Evolutionary conservation across 2,329 filamentous ascomycete genomes (phyloP).

Genomic region (Epichloe gansuensis): DNA sequence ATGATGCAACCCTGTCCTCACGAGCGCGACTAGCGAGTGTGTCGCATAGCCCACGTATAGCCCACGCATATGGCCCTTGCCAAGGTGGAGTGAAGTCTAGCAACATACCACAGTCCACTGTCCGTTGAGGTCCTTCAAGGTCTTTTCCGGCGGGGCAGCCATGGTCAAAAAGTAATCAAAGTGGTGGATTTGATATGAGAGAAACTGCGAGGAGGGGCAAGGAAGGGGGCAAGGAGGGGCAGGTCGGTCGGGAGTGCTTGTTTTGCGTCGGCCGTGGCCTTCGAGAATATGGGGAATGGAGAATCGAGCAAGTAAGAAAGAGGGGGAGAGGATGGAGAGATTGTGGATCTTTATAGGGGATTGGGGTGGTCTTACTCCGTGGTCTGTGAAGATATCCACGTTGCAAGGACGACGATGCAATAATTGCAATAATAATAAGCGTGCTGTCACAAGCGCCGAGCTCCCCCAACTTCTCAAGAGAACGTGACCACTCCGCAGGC

Average conservation of each 20-base stretch:
- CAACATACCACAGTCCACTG: conserved; percentile 54
- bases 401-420: not conserved
- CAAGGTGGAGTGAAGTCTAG: too few species aligned
- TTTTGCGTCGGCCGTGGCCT: not conserved
- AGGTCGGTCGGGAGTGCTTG: not conserved
- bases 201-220: not conserved
- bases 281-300: not conserved
- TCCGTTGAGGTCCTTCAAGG: conserved; percentile 54
- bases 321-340: not conserved
- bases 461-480: too few species aligned
- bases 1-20: not conserved
- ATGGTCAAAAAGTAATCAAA: conserved; percentile 29
- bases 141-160: conserved; percentile 59
- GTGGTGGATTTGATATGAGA: not conserved
- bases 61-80: not conserved
- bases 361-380: too few species aligned
- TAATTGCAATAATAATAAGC: too few species aligned
- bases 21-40: not conserved
- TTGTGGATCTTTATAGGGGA: not conserved
- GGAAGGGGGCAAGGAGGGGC: not conserved
- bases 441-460: too few species aligned
- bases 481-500: too few species aligned
- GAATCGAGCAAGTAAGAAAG: not conserved
- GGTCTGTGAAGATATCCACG: not conserved
- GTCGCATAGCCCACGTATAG: not conserved